These are phyloP conservation scores for Handroanthus guayacan DNA, from an alignment of 257 asterid species.

Conservation along the genomic window DNA sequence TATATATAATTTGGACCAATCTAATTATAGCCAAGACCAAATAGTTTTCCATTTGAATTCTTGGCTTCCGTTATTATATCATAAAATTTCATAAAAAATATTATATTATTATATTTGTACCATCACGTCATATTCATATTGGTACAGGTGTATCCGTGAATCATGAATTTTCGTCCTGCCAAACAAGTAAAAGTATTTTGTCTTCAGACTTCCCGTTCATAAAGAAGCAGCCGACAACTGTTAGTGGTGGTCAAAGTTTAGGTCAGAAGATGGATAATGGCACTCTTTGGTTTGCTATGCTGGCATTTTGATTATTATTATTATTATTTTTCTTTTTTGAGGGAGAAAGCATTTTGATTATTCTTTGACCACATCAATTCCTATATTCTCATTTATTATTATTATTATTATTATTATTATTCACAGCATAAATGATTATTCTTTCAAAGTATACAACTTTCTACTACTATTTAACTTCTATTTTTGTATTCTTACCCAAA, in stretches of 20 bases:
- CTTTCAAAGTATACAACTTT: not conserved
- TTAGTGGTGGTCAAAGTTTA: slow-evolving; percentile 22
- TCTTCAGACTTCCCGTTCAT: not conserved
- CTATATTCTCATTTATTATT: not conserved
- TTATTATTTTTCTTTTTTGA: too few relatives aligned
- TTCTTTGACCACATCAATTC: slow-evolving; percentile 20
- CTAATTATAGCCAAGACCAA: too few relatives aligned
- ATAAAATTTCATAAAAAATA: too few relatives aligned
- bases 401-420: not conserved
- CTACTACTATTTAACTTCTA: not conserved
- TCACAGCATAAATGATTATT: not conserved
- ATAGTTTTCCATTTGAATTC: too few relatives aligned
- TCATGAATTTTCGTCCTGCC: too few relatives aligned
- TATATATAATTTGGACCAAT: too few relatives aligned
- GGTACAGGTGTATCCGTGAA: too few relatives aligned
- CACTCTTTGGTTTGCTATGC: not conserved
- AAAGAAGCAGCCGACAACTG: slow-evolving; percentile 12
- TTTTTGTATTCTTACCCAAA: too few relatives aligned
- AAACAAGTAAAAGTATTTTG: too few relatives aligned
- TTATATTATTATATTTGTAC: too few relatives aligned
- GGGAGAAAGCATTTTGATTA: not conserved
- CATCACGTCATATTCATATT: too few relatives aligned
- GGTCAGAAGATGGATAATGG: not conserved
- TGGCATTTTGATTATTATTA: not conserved
- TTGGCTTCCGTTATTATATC: too few relatives aligned